These are phyloP conservation scores for Euphorbia lathyris DNA, from an alignment of 345 rosid genomes.

Conservation along the genomic window DNA sequence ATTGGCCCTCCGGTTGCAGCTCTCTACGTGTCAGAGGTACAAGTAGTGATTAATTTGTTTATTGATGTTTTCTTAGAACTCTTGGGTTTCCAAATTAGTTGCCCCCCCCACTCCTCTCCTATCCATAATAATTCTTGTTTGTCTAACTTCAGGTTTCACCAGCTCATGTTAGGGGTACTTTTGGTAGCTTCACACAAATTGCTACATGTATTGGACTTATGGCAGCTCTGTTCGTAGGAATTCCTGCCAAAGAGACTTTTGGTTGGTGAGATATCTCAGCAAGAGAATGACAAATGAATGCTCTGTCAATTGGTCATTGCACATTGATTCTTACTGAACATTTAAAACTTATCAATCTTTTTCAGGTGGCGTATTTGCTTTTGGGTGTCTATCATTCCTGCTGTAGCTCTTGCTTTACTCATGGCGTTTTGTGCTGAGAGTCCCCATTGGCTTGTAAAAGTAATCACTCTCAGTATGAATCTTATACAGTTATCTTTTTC, in stretches of 20 bases:
- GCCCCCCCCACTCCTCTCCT: not conserved
- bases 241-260: slow-evolving; percentile 63
- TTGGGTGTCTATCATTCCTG: slow-evolving; percentile 71
- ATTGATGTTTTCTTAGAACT: not conserved
- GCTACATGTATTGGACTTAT: slow-evolving; percentile 82
- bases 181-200: slow-evolving; percentile 84
- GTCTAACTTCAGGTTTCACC: slow-evolving; percentile 64
- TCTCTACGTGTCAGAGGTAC: slow-evolving; percentile 95
- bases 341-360: not conserved
- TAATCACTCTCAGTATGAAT: slow-evolving; percentile 21
- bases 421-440: slow-evolving; percentile 86
- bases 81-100: not conserved
- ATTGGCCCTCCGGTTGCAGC: slow-evolving; percentile 87
- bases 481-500: slow-evolving; percentile 1
- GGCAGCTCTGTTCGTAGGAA: slow-evolving; percentile 63
- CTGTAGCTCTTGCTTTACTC: slow-evolving; percentile 59
- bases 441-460: slow-evolving; percentile 99
- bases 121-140: not conserved
- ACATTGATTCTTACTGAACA: not conserved
- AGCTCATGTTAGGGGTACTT: slow-evolving; percentile 81
- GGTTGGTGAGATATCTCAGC: slow-evolving; percentile 61
- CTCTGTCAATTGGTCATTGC: slow-evolving; percentile 4
- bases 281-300: slow-evolving; percentile 7
- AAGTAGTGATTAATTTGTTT: slow-evolving; percentile 15
- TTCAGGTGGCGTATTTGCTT: slow-evolving; percentile 97